phyloP scores from a whole-genome alignment of 768 basidiomycete genomes.

The Hortiboletus flavorubellus region DNA sequence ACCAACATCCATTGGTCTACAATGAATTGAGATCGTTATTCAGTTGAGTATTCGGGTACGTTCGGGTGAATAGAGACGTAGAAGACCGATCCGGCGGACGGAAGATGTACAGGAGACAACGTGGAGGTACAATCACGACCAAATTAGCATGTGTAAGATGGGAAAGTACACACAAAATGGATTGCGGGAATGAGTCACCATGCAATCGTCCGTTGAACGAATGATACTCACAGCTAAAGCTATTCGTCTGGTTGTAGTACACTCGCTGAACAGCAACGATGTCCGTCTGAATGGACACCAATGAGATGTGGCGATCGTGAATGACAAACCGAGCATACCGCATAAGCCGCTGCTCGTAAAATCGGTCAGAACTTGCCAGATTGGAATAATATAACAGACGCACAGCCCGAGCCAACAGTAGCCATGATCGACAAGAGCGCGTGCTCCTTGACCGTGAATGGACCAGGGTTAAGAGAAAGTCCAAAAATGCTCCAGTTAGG shows the following conservation, averaged over 20 bases:
- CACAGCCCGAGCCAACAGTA: conserved; percentile 35
- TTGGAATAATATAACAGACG: conserved; percentile 1
- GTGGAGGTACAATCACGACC: conserved; percentile 21
- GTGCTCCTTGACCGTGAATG: conserved; percentile 72
- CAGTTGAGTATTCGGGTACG: not conserved
- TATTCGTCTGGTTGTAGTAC: conserved; percentile 57
- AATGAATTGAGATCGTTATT: not conserved
- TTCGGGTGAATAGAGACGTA: not conserved
- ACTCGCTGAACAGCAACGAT: conserved; percentile 71
- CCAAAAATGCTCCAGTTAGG: conserved; percentile 56
- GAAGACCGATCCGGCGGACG: not conserved
- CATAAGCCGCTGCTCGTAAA: conserved; percentile 42
- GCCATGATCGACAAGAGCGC: conserved; percentile 71
- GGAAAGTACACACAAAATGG: not conserved
- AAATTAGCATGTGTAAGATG: not conserved
- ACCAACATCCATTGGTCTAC: conserved; percentile 59
- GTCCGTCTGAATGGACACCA: conserved; percentile 44
- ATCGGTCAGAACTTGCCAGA: conserved; percentile 1
- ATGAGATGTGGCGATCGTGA: not conserved
- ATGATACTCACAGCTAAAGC: conserved; percentile 42
- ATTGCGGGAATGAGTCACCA: not conserved
- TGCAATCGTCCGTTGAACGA: not conserved
- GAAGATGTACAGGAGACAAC: not conserved
- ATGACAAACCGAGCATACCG: conserved; percentile 21
- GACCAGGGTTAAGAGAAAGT: conserved; percentile 64